These are phyloP conservation scores for Russula virescens DNA, from an alignment of 768 basidiomycete genomes.

Conservation along the genomic window DNA sequence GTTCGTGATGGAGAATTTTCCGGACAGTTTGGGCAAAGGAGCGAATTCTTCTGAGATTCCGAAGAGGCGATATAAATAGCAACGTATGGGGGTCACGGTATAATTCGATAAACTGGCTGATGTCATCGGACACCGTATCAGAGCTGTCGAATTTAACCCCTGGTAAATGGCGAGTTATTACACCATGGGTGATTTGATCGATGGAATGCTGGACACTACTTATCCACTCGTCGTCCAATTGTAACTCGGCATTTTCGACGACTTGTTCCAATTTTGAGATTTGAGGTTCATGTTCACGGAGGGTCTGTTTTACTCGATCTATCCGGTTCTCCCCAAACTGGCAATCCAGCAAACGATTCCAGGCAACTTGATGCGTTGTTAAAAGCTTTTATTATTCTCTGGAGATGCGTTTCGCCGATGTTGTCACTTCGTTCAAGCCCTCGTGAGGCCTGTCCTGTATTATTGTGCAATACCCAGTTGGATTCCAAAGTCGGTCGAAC, in stretches of 20 bases:
- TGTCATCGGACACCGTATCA: no score
- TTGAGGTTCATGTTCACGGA: neutral
- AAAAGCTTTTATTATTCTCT: no score
- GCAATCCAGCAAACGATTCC: neutral
- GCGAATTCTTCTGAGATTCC: neutral
- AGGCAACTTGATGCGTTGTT: neutral
- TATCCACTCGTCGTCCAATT: no score
- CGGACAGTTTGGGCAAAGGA: neutral
- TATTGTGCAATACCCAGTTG: no score
- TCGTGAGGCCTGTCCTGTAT: no score
- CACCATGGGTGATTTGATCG: neutral
- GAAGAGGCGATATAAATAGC: neutral
- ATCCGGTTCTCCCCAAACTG: neutral
- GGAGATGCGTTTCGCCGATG: no score
- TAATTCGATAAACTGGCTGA: neutral
- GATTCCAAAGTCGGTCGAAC: neutral
- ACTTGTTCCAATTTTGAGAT: neutral
- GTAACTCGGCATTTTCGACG: neutral
- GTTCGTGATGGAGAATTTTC: neutral
- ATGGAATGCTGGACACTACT: neutral
- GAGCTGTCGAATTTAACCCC: neutral
- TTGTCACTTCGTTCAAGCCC: no score
- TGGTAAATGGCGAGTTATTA: neutral
- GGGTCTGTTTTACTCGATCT: neutral
- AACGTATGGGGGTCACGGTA: neutral